Conservation (phyloP, 768 basidiomycete genomes). For the Psilocybe subaeruginosa region DNA sequence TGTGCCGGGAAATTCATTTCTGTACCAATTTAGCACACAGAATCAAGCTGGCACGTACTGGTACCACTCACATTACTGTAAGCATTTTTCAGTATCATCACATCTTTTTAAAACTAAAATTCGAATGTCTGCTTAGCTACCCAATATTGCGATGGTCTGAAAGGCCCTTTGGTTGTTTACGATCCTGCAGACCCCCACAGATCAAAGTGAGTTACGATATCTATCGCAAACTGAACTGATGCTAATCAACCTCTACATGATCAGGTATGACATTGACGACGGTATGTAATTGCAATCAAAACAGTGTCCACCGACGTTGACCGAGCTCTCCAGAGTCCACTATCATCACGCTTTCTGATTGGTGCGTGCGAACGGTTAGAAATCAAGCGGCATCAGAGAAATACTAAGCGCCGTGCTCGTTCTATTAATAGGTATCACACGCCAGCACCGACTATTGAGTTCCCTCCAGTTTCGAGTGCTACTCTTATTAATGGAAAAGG, state of each 20-base stretch:
- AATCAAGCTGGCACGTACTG: conserved; percentile 50
- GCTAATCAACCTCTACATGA: background rate
- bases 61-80: conserved; percentile 44
- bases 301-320: background rate
- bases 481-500: conserved; percentile 55
- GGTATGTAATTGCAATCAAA: conserved; percentile 26
- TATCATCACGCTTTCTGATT: conserved; percentile 20
- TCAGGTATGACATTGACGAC: conserved; percentile 40
- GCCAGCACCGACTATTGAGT: conserved; percentile 27
- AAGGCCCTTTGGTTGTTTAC: conserved; percentile 35
- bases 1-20: conserved; percentile 36
- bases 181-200: conserved; percentile 30
- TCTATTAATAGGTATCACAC: conserved; percentile 30
- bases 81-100: background rate
- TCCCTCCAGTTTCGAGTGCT: conserved; percentile 31
- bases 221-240: too few relatives aligned
- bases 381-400: background rate
- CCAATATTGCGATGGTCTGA: conserved; percentile 63
- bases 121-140: conserved; percentile 26
- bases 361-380: conserved; percentile 3
- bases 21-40: conserved; percentile 21
- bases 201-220: conserved; percentile 12
- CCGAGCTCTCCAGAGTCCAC: conserved; percentile 28
- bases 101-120: too few relatives aligned
- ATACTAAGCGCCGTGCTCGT: background rate